A percentile compares a stretch with the other conserved stretches of the same genome.
phyloP scores from a whole-genome alignment of 495 filamentous ascomycete genomes.

The Rhizodiscina lignyota region DNA sequence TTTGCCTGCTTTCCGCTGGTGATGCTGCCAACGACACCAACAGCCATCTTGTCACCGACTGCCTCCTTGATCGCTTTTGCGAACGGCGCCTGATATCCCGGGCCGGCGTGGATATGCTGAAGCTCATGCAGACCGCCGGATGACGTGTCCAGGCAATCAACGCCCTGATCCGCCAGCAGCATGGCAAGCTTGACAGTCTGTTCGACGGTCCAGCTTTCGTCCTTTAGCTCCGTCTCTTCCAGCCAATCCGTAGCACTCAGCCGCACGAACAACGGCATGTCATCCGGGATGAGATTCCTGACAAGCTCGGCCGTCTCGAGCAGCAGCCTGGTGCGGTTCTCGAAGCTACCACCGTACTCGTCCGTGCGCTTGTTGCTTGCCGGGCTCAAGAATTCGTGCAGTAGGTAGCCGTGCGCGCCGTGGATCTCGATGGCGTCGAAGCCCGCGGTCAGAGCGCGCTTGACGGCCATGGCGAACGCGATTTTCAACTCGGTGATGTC shows the following conservation, averaged over 20 bases:
- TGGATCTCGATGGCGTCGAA: slow-evolving; percentile 43
- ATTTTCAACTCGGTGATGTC: slow-evolving; percentile 48
- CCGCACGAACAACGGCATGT: slow-evolving; percentile 49
- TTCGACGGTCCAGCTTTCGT: slow-evolving; percentile 47
- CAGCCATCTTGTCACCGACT: slow-evolving; percentile 35
- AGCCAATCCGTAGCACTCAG: slow-evolving; percentile 63
- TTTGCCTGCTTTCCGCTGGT: slow-evolving; percentile 30
- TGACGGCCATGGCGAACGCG: slow-evolving; percentile 43
- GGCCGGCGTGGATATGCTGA: slow-evolving; percentile 37
- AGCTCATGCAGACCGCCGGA: slow-evolving; percentile 46
- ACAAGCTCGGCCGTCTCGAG: slow-evolving; percentile 36
- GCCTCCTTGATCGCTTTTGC: slow-evolving; percentile 37
- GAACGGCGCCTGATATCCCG: slow-evolving; percentile 45
- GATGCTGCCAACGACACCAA: slow-evolving; percentile 64
- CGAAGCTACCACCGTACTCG: slow-evolving; percentile 29
- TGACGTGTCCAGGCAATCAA: slow-evolving; percentile 65
- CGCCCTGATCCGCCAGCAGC: slow-evolving; percentile 42
- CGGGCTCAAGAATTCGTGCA: slow-evolving; percentile 21
- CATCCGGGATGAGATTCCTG: slow-evolving; percentile 35
- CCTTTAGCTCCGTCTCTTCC: slow-evolving; percentile 30
- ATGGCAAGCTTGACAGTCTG: slow-evolving; percentile 45
- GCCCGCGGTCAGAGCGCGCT: slow-evolving; percentile 45
- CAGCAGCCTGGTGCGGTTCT: slow-evolving; percentile 35
- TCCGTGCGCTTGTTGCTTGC: slow-evolving; percentile 24
- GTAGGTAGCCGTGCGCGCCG: slow-evolving; percentile 23